Evolutionary conservation across 2,329 filamentous ascomycete species (phyloP).

Genomic region (Alternaria postmessia): DNA sequence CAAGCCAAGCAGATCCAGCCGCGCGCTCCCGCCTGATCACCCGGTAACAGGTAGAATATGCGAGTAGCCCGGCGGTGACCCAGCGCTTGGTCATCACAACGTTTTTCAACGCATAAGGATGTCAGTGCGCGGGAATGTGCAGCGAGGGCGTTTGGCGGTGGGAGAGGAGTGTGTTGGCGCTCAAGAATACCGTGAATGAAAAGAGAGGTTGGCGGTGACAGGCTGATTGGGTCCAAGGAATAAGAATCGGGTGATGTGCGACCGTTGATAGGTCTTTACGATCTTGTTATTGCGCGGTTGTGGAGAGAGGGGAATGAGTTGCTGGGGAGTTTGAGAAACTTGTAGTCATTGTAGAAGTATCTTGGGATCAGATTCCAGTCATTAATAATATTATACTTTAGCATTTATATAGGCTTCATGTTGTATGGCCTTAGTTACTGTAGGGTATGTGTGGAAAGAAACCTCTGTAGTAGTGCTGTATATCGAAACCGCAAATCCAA

Average conservation of each 20-base stretch:
- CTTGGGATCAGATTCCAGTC: not conserved
- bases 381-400: not conserved
- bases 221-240: too few relatives aligned
- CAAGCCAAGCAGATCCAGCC: not conserved
- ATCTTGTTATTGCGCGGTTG: not conserved
- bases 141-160: constrained; percentile 14
- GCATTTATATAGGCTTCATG: not conserved
- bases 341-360: not conserved
- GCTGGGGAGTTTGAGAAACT: not conserved
- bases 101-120: not conserved
- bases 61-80: not conserved
- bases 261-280: not conserved
- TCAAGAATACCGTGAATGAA: not conserved
- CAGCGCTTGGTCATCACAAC: not conserved
- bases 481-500: not conserved
- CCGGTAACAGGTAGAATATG: constrained; percentile 9
- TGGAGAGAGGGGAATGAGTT: not conserved
- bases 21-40: constrained; percentile 5
- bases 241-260: accelerated
- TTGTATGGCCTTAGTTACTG: not conserved
- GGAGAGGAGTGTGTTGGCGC: not conserved
- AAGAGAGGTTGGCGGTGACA: not conserved
- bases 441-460: not conserved
- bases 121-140: constrained; percentile 4
- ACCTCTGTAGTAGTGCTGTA: not conserved